Evolutionary conservation across 2,329 filamentous ascomycete species (phyloP), one percentile per base, ranked within the genome.

Genomic region (Penicillium sclerotiorum): DNA sequence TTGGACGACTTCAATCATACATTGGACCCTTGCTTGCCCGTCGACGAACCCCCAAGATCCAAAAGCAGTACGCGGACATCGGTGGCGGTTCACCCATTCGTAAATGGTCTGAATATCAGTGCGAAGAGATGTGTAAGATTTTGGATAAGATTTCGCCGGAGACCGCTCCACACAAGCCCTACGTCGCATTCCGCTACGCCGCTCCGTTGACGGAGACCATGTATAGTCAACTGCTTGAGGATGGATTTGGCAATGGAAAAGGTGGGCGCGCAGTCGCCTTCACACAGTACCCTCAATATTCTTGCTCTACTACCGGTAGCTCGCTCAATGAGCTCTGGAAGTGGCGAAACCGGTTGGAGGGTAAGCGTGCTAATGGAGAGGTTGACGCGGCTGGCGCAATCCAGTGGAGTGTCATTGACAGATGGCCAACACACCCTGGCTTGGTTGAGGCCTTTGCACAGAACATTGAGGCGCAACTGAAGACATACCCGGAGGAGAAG

Each of bases 271-370:
- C 95, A 1, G 91, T 99, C 4, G 94, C 94, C 1, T 99, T 99
- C 67, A 96, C 93, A 22, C 94, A 99, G 73, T 99, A 99, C 64
- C 94, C 94, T 2, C 94, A 99, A 70, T 99, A 99, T 73, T 96
- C 90, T 17, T 99, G 95, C 76, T 96, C 91, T 17, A 99, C 94
- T 1, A 99, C 94, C 0, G 94, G 94, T 18, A 96, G 90, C 71
- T 96, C 90, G 55, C 75, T 99, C 49, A 99, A 99, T 65, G 94
- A 99, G 75, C 76, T 99, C 28, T 99, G 94, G 94, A 96, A 95
- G 75, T 96, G 92, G 91, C 83, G 92, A 56, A 88, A 90, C 65
- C 80, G 75, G 55, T 75, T 99, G 45, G 92, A 97, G 71, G 90
- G 89, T 32, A 91, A 90, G 71, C 77, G 80, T 36, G 80, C 74